Evolutionary conservation across 1,284 basidiomycete species (phyloP).

Genomic region (Spongispora temasekensis): DNA sequence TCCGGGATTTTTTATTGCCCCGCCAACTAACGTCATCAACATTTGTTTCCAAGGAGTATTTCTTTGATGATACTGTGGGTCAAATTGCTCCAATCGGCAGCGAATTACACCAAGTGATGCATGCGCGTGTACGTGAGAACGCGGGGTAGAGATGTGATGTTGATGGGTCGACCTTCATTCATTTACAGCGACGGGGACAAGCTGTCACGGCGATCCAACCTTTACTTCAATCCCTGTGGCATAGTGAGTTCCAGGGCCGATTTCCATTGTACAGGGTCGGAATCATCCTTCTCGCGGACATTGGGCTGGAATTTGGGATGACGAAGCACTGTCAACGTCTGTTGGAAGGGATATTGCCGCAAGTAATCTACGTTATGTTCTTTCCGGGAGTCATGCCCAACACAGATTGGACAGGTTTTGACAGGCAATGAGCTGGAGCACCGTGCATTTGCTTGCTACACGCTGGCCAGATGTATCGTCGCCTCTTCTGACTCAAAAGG

Average conservation of each 20-base stretch:
- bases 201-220: slow-evolving; percentile 61
- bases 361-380: slow-evolving; percentile 44
- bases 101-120: slow-evolving; percentile 61
- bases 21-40: slow-evolving; percentile 55
- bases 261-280: slow-evolving; percentile 66
- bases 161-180: slow-evolving; percentile 10
- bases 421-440: slow-evolving; percentile 71
- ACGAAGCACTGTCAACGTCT: slow-evolving; percentile 61
- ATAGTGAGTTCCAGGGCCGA: slow-evolving; percentile 74
- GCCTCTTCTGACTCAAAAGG: slow-evolving; percentile 43
- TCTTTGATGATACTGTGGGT: slow-evolving; percentile 36
- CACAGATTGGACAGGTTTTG: slow-evolving; percentile 51
- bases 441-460: slow-evolving; percentile 72
- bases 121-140: slow-evolving; percentile 52
- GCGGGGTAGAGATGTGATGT: slow-evolving; percentile 1
- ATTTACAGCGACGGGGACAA: slow-evolving; percentile 53
- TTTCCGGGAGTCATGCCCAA: not conserved
- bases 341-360: slow-evolving; percentile 76
- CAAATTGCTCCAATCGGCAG: slow-evolving; percentile 56
- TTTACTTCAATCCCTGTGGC: slow-evolving; percentile 71
- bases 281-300: slow-evolving; percentile 70
- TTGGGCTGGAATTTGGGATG: slow-evolving; percentile 75
- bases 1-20: slow-evolving; percentile 62
- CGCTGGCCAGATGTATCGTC: slow-evolving; percentile 70
- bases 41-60: slow-evolving; percentile 52